These are phyloP conservation scores for Epichloe amarillans DNA, from an alignment of 2,329 filamentous ascomycete species.

Conservation along the genomic window DNA sequence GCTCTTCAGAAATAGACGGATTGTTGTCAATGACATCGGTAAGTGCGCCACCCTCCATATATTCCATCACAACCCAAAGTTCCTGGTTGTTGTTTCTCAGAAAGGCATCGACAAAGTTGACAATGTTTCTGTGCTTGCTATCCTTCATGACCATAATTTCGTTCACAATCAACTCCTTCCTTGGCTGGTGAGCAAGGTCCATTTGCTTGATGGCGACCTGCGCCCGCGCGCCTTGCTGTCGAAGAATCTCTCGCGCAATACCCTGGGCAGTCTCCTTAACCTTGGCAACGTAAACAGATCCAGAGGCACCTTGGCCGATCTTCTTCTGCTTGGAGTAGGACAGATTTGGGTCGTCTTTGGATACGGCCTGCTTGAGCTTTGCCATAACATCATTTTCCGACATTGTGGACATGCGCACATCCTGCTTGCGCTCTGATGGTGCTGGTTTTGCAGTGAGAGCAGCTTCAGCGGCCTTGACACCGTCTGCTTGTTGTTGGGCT, in stretches of 20 bases:
- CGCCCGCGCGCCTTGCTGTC: conserved; percentile 65
- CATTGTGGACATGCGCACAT: conserved; percentile 98
- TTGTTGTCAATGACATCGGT: conserved; percentile 99
- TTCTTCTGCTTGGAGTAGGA: conserved; percentile 99
- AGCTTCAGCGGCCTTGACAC: conserved; percentile 79
- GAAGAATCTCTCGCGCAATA: conserved; percentile 67
- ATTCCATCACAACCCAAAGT: conserved; percentile 99
- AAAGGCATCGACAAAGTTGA: conserved; percentile 97
- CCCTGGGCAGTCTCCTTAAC: conserved; percentile 83
- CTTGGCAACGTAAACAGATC: conserved; percentile 94
- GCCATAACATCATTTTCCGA: conserved; percentile 95
- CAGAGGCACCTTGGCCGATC: conserved; percentile 95
- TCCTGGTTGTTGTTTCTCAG: conserved; percentile 87
- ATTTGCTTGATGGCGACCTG: conserved; percentile 99
- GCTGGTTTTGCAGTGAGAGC: conserved; percentile 74
- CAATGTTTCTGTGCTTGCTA: conserved; percentile 94
- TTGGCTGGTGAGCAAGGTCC: conserved; percentile 92
- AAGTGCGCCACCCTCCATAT: conserved; percentile 95
- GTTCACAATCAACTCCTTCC: conserved; percentile 97
- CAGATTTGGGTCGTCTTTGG: conserved; percentile 84
- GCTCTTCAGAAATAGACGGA: conserved; percentile 81
- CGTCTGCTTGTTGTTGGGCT: conserved; percentile 38
- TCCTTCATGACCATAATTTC: conserved; percentile 99
- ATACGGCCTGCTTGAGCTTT: conserved; percentile 85
- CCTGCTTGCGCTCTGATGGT: conserved; percentile 64